Evolutionary conservation across 257 asterid genomes (phyloP), one percentile per base, ranked within the genome.

Genomic region (Catharanthus roseus): DNA sequence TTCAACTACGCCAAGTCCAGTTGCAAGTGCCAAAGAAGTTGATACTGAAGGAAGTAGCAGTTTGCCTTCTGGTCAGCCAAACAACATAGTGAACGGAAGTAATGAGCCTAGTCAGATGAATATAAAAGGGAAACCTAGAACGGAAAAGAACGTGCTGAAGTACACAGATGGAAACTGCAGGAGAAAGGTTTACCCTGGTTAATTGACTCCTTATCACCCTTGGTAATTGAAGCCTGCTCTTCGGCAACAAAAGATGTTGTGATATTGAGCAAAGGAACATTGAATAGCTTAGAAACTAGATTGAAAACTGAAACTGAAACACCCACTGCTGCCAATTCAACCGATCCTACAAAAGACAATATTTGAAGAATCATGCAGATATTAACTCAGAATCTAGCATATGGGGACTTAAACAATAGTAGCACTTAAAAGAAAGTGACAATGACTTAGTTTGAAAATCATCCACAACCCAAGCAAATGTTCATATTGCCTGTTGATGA

Each of bases 171-270:
- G 28, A 10, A 53, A 50, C 63, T 18, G 44, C 54, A 23, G 5
- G 62, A 12, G 18, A 64, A 62, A 68, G 31, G 23, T 41, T 66
- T 82, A 86, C 95, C 88, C 36, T 68, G 63, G 53, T 55, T 75
- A 76, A 70, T 76, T 67, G 72, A 19, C 72, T 78, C 80, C 65
- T 66, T 72, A 72, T 76, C 78, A 61, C 65, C 86, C 72, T 79
- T 86, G 64, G 69, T 50, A 69, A 77, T 55, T 16, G 82, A 72
- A 34, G 97, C 91, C 79, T 93, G 99, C 88, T 93, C 99, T 82
- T 93, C 97, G 74, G 99, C 99, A 54, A 93, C 97, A 64, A 89
- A 93, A 36, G 99, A 93, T 44, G 99, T 93, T 7, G 97, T 93
- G 76, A 93, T 77, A 75, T 91, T 93, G 80, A 93, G 99, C 89